A percentile compares a stretch with the other conserved stretches of the same genome.
Conservation (phyloP, 1,284 basidiomycete genomes). For the Pterula multifida region DNA sequence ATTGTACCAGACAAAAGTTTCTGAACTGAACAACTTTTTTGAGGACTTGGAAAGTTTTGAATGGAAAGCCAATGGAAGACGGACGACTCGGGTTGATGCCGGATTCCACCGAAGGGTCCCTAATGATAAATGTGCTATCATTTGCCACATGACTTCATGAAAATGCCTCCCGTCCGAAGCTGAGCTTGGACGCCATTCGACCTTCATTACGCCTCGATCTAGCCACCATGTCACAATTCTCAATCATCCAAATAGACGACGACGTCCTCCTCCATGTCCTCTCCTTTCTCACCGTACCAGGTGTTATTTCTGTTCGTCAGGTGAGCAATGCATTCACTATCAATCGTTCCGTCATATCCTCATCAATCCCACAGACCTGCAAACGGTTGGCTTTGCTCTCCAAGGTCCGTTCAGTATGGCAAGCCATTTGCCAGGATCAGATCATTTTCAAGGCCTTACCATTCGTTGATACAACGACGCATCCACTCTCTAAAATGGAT, state of each 20-base stretch:
- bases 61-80: not conserved
- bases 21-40: not conserved
- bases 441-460: slow-evolving; percentile 34
- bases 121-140: too few species aligned
- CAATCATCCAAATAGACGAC: slow-evolving; percentile 18
- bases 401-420: slow-evolving; percentile 39
- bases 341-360: not conserved
- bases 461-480: slow-evolving; percentile 21
- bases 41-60: not conserved
- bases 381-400: slow-evolving; percentile 30
- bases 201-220: not conserved
- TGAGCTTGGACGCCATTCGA: too few species aligned
- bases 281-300: slow-evolving; percentile 29
- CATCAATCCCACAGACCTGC: slow-evolving; percentile 28
- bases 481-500: slow-evolving; percentile 19
- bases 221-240: not conserved
- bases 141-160: not conserved
- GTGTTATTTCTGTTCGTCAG: slow-evolving; percentile 35
- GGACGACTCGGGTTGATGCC: not conserved
- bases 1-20: not conserved
- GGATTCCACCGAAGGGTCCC: not conserved
- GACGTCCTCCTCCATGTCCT: slow-evolving; percentile 39
- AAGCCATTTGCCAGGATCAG: slow-evolving; percentile 29
- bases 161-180: not conserved
- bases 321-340: slow-evolving; percentile 17